Evolutionary conservation across 805 yeast species (phyloP).

Genomic region (Candida suzukii): DNA sequence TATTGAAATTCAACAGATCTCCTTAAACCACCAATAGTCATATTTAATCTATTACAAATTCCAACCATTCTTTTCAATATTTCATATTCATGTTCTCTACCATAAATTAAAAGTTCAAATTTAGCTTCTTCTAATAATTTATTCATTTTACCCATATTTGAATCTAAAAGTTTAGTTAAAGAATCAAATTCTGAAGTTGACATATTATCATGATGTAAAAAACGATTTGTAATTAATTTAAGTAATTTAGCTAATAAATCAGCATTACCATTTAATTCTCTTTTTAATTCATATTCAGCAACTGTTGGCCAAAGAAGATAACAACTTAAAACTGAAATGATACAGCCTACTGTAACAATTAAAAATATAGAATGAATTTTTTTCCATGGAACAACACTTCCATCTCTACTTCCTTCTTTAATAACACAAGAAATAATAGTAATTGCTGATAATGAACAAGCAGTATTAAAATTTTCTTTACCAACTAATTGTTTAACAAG

Average conservation of each 20-base stretch:
- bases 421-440: slow-evolving; percentile 63
- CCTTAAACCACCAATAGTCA: slow-evolving; percentile 59
- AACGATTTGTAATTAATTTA: slow-evolving; percentile 37
- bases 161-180: slow-evolving; percentile 31
- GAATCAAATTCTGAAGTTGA: slow-evolving; percentile 31
- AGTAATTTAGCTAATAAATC: slow-evolving; percentile 44
- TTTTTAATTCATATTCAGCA: slow-evolving; percentile 41
- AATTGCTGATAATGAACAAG: slow-evolving; percentile 71
- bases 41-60: slow-evolving; percentile 43
- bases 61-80: slow-evolving; percentile 39
- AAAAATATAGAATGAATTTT: slow-evolving; percentile 46
- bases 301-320: slow-evolving; percentile 57
- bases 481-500: slow-evolving; percentile 61
- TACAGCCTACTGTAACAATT: slow-evolving; percentile 56
- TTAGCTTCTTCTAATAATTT: slow-evolving; percentile 47
- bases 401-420: slow-evolving; percentile 63
- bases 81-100: slow-evolving; percentile 48
- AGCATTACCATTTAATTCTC: slow-evolving; percentile 42
- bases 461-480: slow-evolving; percentile 69
- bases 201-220: slow-evolving; percentile 41
- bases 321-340: slow-evolving; percentile 53
- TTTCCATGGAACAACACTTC: slow-evolving; percentile 47
- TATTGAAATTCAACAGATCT: slow-evolving; percentile 65
- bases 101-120: slow-evolving; percentile 49
- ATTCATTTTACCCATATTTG: slow-evolving; percentile 31